Conservation (phyloP, 768 basidiomycete genomes). For the Hydnum rufescens region DNA sequence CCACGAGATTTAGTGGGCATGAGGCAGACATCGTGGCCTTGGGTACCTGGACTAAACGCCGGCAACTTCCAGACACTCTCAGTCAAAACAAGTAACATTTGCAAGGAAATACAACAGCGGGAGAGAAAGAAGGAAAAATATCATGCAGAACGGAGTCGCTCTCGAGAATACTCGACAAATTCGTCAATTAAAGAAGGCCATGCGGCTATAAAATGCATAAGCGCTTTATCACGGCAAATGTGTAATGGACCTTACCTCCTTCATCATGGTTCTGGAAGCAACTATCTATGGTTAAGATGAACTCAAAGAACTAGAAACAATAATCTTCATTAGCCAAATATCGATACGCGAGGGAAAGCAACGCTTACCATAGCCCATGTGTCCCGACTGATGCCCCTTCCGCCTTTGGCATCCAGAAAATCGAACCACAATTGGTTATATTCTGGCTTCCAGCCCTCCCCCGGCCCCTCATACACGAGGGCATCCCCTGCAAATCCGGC, state of each 20-base stretch:
- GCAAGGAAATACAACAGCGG: neutral
- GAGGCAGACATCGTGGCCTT: neutral
- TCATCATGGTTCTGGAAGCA: conserved; percentile 53
- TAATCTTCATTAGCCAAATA: neutral
- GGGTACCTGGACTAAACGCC: no score
- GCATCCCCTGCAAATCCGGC: conserved; percentile 48
- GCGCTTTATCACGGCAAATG: neutral
- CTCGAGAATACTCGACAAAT: conserved; percentile 31
- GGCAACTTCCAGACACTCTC: no score
- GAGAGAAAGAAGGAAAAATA: no score
- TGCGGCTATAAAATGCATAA: conserved; percentile 29
- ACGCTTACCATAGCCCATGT: conserved; percentile 65
- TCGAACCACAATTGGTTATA: conserved; percentile 60
- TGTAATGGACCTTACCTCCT: conserved; percentile 32
- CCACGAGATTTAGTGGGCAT: no score
- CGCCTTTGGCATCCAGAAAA: conserved; percentile 43
- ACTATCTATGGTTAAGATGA: conserved; percentile 53
- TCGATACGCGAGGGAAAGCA: neutral
- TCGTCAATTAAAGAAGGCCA: conserved; percentile 82
- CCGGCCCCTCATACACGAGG: conserved; percentile 25
- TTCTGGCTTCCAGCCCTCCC: conserved; percentile 44
- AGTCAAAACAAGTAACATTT: no score
- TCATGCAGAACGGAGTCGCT: neutral
- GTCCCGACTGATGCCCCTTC: conserved; percentile 70
- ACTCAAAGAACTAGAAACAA: conserved; percentile 46